Percentiles rank a stretch among this genome's conserved stretches.
Evolutionary conservation across 768 basidiomycete genomes (phyloP).

Genomic region (Podaxis mareebaensis): DNA sequence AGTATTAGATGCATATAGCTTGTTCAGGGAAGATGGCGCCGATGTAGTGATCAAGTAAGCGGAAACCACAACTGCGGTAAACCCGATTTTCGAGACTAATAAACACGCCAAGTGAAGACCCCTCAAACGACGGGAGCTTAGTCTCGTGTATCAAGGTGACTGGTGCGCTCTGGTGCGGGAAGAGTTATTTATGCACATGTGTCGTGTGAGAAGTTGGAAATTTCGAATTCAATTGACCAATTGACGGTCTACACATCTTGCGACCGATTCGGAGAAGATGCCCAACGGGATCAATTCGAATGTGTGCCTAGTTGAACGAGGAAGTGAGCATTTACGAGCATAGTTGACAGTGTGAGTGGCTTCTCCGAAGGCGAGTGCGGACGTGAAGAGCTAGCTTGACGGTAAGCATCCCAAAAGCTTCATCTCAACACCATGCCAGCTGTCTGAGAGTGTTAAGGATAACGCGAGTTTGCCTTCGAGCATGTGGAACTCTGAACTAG

Average conservation of each 20-base stretch:
- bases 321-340: not conserved
- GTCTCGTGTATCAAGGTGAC: not conserved
- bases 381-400: slow-evolving; percentile 5
- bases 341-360: not conserved
- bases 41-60: not conserved
- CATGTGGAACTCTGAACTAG: not conserved
- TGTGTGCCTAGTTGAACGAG: slow-evolving; percentile 1
- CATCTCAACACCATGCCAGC: not conserved
- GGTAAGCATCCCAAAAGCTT: slow-evolving; percentile 11
- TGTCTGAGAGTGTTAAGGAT: not conserved
- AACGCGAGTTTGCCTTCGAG: not conserved
- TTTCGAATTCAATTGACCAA: not conserved
- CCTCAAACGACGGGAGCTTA: not conserved
- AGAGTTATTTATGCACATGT: not conserved
- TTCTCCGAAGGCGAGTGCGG: not conserved
- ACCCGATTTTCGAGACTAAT: not conserved
- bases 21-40: slow-evolving; percentile 2
- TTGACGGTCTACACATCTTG: not conserved
- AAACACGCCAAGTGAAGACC: not conserved
- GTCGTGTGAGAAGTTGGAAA: not conserved
- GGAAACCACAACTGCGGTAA: not conserved
- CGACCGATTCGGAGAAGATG: slow-evolving; percentile 4
- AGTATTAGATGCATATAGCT: slow-evolving; percentile 7
- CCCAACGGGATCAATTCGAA: not conserved
- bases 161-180: not conserved